A percentile compares a stretch with the other conserved stretches of the same genome.
phyloP scores from a whole-genome alignment of 768 basidiomycete species.

The Gloeopeniophorella convolvens region DNA sequence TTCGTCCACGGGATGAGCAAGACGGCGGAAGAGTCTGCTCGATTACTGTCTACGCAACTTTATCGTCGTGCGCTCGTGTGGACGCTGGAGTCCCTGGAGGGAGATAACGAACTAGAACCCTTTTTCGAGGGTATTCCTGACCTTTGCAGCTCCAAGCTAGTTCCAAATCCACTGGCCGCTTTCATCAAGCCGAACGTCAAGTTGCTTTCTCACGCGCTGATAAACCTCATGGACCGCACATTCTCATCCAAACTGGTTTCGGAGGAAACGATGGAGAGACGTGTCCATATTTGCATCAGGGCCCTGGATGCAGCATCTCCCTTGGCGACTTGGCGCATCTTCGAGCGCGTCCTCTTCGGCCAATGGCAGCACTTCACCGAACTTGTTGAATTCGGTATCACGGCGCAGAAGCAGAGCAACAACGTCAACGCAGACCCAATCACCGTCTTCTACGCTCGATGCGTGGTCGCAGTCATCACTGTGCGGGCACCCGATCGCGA shows the following conservation, averaged over 20 bases:
- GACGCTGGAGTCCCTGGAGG: not conserved
- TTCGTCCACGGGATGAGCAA: not conserved
- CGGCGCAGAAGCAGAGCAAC: not conserved
- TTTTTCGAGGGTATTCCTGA: not conserved
- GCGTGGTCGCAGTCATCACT: not conserved
- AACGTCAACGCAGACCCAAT: too few species aligned
- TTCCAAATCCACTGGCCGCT: not conserved
- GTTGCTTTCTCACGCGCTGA: not conserved
- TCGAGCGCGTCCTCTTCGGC: not conserved
- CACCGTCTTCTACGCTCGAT: not conserved
- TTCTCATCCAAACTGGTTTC: not conserved
- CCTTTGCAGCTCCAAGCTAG: not conserved
- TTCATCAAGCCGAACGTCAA: not conserved
- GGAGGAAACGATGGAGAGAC: not conserved
- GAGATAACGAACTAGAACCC: not conserved
- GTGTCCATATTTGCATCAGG: not conserved
- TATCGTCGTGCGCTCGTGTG: not conserved
- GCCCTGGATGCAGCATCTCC: not conserved
- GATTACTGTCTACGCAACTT: not conserved
- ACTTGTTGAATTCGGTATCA: not conserved
- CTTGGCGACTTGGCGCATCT: not conserved
- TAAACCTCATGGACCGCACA: not conserved
- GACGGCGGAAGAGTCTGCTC: not conserved
- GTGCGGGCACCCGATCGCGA: not conserved
- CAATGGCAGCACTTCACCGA: not conserved